These are phyloP conservation scores for Venturia aucupariae DNA, from an alignment of 2,329 filamentous ascomycete species.

Conservation along the genomic window DNA sequence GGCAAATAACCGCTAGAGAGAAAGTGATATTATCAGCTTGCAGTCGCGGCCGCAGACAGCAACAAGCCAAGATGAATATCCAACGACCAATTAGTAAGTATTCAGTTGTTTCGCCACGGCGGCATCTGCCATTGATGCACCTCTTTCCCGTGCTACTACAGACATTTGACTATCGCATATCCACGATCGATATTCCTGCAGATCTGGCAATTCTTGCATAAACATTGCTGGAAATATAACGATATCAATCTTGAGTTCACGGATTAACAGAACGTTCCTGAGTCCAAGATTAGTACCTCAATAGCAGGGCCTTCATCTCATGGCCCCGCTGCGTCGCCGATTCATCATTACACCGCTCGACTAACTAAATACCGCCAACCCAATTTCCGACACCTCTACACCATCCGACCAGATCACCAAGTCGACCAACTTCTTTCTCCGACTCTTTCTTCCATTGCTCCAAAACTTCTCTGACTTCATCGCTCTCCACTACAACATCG, in stretches of 20 bases:
- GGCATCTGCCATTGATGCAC: too few relatives aligned
- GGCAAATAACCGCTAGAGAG: too few relatives aligned
- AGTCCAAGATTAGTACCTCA: too few relatives aligned
- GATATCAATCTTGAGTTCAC: too few relatives aligned
- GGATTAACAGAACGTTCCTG: too few relatives aligned
- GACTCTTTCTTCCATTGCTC: conserved; percentile 5
- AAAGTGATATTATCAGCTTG: background rate
- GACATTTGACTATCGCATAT: too few relatives aligned
- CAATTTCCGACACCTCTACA: conserved; percentile 12
- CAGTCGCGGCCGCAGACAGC: background rate
- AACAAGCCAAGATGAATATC: background rate
- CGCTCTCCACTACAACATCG: conserved; percentile 32
- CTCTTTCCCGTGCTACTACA: too few relatives aligned
- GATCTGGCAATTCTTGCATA: too few relatives aligned
- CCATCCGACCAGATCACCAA: conserved; percentile 11
- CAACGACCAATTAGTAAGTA: background rate
- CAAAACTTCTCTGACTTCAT: conserved; percentile 10
- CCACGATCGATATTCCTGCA: too few relatives aligned
- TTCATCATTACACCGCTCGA: background rate
- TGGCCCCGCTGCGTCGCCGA: background rate
- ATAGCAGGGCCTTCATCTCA: too few relatives aligned
- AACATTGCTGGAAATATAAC: too few relatives aligned
- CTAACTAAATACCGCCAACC: conserved; percentile 11
- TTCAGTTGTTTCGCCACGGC: background rate
- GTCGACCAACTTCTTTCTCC: conserved; percentile 6